These are phyloP conservation scores for Xerocomus spinulosus DNA, from an alignment of 768 basidiomycete genomes.

Conservation along the genomic window DNA sequence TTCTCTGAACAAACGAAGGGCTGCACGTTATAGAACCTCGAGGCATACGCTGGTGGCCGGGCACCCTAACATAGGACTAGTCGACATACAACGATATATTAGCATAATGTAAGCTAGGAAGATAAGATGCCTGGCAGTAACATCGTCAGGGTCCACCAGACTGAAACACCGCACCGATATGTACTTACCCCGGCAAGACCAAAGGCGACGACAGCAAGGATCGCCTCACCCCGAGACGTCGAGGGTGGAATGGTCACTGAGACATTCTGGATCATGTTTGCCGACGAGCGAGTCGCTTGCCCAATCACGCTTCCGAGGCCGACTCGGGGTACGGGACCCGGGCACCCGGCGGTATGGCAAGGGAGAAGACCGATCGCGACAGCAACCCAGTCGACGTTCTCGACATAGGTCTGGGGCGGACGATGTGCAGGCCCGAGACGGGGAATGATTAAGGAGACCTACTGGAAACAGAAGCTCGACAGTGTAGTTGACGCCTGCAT, in stretches of 20 bases:
- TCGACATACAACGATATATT: no score
- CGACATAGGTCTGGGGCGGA: background rate
- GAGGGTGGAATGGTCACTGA: background rate
- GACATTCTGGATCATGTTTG: background rate
- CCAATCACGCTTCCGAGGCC: background rate
- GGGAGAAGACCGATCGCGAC: background rate
- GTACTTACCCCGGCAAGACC: no score
- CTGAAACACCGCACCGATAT: no score
- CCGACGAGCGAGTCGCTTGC: background rate
- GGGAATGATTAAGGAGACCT: background rate
- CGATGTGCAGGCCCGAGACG: background rate
- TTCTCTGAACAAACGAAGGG: no score
- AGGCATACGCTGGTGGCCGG: no score
- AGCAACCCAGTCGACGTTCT: background rate
- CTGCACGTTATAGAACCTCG: no score
- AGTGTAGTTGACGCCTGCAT: background rate
- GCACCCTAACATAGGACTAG: no score
- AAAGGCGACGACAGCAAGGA: no score
- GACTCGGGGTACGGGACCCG: background rate
- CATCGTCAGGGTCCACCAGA: no score
- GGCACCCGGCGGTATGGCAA: background rate
- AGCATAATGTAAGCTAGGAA: no score
- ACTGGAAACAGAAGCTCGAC: background rate
- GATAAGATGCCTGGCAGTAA: no score
- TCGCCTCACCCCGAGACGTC: no score